Conservation (phyloP, 169 alveolate genomes). For the Cryptosporidium meleagridis region DNA sequence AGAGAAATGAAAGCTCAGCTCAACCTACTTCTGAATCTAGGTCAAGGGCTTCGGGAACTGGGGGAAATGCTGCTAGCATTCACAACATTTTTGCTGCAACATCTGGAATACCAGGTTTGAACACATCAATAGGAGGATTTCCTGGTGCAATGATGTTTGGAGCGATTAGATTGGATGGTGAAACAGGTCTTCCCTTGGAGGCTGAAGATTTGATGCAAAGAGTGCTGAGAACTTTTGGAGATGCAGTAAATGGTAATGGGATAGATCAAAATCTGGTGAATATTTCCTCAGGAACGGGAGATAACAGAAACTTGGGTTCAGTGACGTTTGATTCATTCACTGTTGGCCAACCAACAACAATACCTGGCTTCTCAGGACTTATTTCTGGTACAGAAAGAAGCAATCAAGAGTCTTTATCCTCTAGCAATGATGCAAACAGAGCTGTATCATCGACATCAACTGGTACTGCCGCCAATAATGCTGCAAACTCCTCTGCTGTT, state of each 20-base stretch:
- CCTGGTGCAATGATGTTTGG: conserved; percentile 76
- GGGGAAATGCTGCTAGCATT: neutral
- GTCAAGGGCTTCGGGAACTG: neutral
- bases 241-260: conserved; percentile 1
- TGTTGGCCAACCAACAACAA: conserved; percentile 1
- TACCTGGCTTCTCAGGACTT: conserved; percentile 22
- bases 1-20: conserved; percentile 2
- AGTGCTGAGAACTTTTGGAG: conserved; percentile 66
- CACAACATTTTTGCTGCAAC: conserved; percentile 8
- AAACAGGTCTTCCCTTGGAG: conserved; percentile 10
- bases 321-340: neutral
- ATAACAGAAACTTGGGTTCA: neutral
- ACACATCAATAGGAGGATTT: conserved; percentile 31
- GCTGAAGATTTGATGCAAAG: conserved; percentile 72
- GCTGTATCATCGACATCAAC: neutral
- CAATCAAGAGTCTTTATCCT: neutral
- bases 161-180: conserved; percentile 59
- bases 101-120: conserved; percentile 7
- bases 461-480: neutral
- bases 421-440: neutral
- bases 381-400: neutral
- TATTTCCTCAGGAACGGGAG: neutral
- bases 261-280: neutral
- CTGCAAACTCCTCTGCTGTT: neutral
- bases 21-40: conserved; percentile 3